These are phyloP conservation scores for Venturiaceae sp. DNA, from an alignment of 2,329 filamentous ascomycete species.

Conservation along the genomic window DNA sequence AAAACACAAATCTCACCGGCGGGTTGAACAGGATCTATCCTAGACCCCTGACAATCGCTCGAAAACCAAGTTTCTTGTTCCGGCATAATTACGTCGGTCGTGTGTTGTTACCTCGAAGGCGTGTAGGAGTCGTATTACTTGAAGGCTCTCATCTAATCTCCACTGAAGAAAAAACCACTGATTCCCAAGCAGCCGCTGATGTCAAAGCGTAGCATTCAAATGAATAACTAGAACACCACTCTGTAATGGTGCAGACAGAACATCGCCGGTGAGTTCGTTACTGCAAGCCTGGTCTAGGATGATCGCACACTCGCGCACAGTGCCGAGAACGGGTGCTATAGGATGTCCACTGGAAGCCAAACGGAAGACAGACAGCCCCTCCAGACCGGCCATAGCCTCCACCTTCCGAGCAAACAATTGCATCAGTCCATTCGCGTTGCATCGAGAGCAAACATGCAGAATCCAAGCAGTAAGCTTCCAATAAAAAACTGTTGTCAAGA, in stretches of 20 bases:
- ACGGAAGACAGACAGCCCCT: too few species aligned
- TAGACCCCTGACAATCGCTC: neutral
- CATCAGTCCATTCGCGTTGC: neutral
- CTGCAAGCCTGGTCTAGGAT: neutral
- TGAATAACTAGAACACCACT: neutral
- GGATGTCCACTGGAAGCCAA: neutral
- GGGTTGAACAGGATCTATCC: neutral
- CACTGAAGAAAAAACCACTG: neutral
- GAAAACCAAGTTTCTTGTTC: too few species aligned
- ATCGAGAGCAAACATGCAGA: neutral
- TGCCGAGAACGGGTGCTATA: neutral
- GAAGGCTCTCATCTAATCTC: neutral
- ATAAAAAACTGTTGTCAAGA: neutral
- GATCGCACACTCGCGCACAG: neutral
- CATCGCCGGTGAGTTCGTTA: neutral
- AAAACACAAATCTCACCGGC: neutral
- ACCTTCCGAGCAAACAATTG: neutral
- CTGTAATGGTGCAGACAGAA: neutral
- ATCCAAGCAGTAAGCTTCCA: too few species aligned
- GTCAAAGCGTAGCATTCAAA: neutral
- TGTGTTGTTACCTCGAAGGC: neutral
- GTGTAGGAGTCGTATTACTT: too few species aligned
- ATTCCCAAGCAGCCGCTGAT: neutral
- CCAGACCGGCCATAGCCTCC: too few species aligned
- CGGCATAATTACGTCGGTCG: neutral